Percentiles rank a stretch among this genome's conserved stretches.
Evolutionary conservation across 2,329 filamentous ascomycete species (phyloP).

Genomic region (Epichloe sylvatica): DNA sequence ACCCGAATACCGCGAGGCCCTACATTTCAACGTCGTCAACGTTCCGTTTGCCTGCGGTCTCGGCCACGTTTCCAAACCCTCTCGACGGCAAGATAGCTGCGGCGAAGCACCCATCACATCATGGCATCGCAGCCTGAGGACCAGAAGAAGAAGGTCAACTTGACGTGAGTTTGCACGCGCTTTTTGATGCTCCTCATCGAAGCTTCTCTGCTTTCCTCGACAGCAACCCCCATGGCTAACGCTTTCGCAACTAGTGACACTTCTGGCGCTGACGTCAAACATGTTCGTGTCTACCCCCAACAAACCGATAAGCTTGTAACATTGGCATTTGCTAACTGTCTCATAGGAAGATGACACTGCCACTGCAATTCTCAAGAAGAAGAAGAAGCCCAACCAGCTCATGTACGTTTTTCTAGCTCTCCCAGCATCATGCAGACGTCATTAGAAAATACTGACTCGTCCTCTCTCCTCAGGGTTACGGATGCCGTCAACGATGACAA

Average conservation of each 20-base stretch:
- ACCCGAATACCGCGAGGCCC: neutral
- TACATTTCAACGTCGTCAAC: neutral
- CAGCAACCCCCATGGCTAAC: neutral
- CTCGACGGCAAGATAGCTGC: slow-evolving; percentile 14
- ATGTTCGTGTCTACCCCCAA: slow-evolving; percentile 41
- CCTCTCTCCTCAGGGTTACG: slow-evolving; percentile 56
- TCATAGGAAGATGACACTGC: slow-evolving; percentile 72
- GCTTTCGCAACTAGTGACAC: slow-evolving; percentile 50
- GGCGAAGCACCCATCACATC: slow-evolving; percentile 26
- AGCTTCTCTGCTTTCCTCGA: neutral
- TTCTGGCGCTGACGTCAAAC: slow-evolving; percentile 76
- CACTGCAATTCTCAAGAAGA: slow-evolving; percentile 98
- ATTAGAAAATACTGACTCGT: neutral
- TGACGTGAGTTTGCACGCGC: slow-evolving; percentile 47
- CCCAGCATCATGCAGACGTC: neutral
- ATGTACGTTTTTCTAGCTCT: slow-evolving; percentile 49
- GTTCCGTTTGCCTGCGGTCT: slow-evolving; percentile 1
- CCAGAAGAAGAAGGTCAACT: slow-evolving; percentile 70
- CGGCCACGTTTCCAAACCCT: slow-evolving; percentile 13
- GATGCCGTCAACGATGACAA: slow-evolving; percentile 99
- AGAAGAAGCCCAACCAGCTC: slow-evolving; percentile 99
- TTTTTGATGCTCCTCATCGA: neutral
- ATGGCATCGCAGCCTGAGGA: slow-evolving; percentile 59
- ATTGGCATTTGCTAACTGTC: slow-evolving; percentile 15
- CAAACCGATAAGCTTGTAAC: slow-evolving; percentile 5